A percentile compares a stretch with the other conserved stretches of the same genome.
These are phyloP conservation scores for Stemphylium beticola DNA, from an alignment of 2,329 filamentous ascomycete species.

Conservation along the genomic window DNA sequence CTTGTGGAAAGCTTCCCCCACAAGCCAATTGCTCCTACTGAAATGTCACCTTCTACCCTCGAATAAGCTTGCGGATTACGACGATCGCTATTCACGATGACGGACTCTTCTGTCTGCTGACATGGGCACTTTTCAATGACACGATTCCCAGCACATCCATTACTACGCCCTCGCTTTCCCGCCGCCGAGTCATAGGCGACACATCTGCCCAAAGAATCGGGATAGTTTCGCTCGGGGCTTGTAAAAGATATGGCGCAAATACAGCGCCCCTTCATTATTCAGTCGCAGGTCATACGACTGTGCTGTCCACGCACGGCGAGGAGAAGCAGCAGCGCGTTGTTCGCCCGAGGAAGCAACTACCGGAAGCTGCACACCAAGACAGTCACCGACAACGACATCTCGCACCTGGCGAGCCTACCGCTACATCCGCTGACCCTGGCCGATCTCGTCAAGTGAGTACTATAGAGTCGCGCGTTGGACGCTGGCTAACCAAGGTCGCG, in stretches of 20 bases:
- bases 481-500: constrained; percentile 17
- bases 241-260: constrained; percentile 35
- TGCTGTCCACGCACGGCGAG: constrained; percentile 37
- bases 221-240: background rate
- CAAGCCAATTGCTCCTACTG: constrained; percentile 4
- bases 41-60: background rate
- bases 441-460: constrained; percentile 80
- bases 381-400: constrained; percentile 75
- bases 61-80: background rate
- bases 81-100: background rate
- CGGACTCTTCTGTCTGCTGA: background rate
- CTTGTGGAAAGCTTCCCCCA: constrained; percentile 13
- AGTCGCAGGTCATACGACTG: constrained; percentile 45
- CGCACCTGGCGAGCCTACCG: constrained; percentile 75
- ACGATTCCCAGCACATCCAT: background rate
- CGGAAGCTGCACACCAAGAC: constrained; percentile 48
- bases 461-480: background rate
- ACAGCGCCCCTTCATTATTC: constrained; percentile 45
- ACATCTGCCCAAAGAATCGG: background rate
- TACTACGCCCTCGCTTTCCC: background rate
- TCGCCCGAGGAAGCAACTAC: constrained; percentile 21
- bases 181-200: background rate
- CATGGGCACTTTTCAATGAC: background rate
- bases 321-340: constrained; percentile 22
- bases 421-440: constrained; percentile 83